Evolutionary conservation across 23 red algal species (phyloP), one percentile per base, ranked within the genome.

Genomic region (Gracilaria gracilis): DNA sequence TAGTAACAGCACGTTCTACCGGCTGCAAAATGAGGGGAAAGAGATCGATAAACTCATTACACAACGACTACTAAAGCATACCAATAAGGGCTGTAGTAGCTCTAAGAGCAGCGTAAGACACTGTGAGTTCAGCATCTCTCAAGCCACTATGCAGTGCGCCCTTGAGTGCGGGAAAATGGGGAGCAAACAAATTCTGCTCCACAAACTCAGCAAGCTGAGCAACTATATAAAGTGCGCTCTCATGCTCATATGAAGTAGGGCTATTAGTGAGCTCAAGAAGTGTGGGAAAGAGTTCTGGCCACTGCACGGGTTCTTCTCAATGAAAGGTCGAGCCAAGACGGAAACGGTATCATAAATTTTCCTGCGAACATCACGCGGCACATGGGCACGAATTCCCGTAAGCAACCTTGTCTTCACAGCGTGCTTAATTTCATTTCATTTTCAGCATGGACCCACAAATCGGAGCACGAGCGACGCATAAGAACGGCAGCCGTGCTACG

Each of bases 201-300:
- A 96, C 80, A 62, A 82, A 83, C 20, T 84, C 79, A 25, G 85
- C 79, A 31, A 96, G 64, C 65, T 93, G 90, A 19, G 95, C 87
- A 81, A 96, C 88, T 23, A 96, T 79, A 82, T 96, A 96, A 20
- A 96, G 51, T 0, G 94, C 53, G 80, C 86, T 91, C 67, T 96
- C 94, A 21, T 87, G 94, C 73, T 96, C 94, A 53, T 74, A 57
- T 16, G 94, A 24, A 59, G 31, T 31, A 37, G 77, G 47, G 49
- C 79, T 86, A 12, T 49, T 73, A n/a, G 70, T 69, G 39, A 96
- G 36, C 35, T 81, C 75, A 24, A 96, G 85, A 21, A 96, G 72
- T 9, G 70, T 67, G 0, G 94, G 94, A 35, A 96, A 70, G 29
- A 96, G 67, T 59, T 96, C 94, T 57, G 93, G 93, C 93, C 93